Evolutionary conservation across 768 basidiomycete species (phyloP).

Genomic region (Podaxis rugospora): DNA sequence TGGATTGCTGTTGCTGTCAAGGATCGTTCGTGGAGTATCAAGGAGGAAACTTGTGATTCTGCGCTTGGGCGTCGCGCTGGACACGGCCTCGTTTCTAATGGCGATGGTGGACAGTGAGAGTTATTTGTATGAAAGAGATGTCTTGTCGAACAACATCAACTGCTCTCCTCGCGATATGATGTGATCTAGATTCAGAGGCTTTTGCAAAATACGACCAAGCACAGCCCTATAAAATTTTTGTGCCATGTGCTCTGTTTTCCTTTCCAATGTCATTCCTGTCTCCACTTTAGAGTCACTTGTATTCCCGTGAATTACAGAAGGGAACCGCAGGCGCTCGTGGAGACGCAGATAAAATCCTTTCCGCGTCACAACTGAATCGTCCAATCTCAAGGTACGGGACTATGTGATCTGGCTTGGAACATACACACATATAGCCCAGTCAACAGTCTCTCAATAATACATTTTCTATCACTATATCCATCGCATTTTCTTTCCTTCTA

Average conservation of each 20-base stretch:
- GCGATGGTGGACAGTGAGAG: neutral
- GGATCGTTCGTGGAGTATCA: neutral
- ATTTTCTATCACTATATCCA: neutral
- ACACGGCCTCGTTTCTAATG: neutral
- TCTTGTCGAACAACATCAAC: neutral
- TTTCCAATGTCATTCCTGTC: constrained; percentile 31
- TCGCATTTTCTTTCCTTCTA: neutral
- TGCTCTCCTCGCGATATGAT: neutral
- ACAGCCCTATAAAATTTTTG: constrained; percentile 20
- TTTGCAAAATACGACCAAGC: constrained; percentile 35
- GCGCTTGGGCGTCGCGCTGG: neutral
- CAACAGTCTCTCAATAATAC: neutral
- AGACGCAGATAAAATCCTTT: constrained; percentile 46
- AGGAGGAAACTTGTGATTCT: neutral
- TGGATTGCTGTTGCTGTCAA: neutral
- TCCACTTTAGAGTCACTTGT: constrained; percentile 72
- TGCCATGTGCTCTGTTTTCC: constrained; percentile 19
- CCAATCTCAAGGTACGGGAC: constrained; percentile 19
- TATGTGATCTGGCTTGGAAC: constrained; percentile 26
- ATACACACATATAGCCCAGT: constrained; percentile 8
- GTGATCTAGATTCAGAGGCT: constrained; percentile 7
- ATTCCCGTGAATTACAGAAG: constrained; percentile 34
- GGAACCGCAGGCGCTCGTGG: constrained; percentile 65
- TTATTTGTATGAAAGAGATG: neutral
- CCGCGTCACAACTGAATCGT: constrained; percentile 9